Percentiles rank a stretch among this genome's conserved stretches.
These are phyloP conservation scores for Pyronema domesticum DNA, from an alignment of 495 filamentous ascomycete species.

Conservation along the genomic window DNA sequence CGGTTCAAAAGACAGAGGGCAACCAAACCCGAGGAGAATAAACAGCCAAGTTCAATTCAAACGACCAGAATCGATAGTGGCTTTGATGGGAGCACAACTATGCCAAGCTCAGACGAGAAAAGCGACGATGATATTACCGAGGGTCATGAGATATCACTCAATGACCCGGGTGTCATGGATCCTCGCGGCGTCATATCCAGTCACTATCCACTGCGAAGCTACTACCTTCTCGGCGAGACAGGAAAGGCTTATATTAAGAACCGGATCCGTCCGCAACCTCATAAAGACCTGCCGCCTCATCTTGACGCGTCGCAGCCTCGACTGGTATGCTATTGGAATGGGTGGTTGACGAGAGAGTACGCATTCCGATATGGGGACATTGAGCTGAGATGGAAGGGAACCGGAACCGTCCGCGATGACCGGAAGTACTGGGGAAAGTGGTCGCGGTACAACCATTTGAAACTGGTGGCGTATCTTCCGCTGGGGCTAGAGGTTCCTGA, in stretches of 20 bases:
- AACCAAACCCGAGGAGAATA: neutral
- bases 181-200: constrained; percentile 14
- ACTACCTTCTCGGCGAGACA: constrained; percentile 3
- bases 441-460: constrained; percentile 16
- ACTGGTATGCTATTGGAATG: constrained; percentile 15
- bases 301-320: constrained; percentile 9
- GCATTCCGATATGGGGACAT: constrained; percentile 8
- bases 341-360: constrained; percentile 19
- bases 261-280: neutral
- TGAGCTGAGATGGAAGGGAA: constrained; percentile 16
- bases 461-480: constrained; percentile 16
- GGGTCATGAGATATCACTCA: constrained; percentile 2
- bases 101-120: neutral
- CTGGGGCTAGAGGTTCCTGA: neutral
- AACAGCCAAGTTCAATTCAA: neutral
- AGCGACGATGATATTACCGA: neutral
- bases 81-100: constrained; percentile 1
- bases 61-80: constrained; percentile 12
- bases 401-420: constrained; percentile 15
- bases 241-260: constrained; percentile 11
- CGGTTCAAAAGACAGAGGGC: neutral
- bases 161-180: constrained; percentile 19
- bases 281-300: constrained; percentile 7
- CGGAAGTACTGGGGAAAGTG: constrained; percentile 13
- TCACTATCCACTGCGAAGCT: constrained; percentile 12